Percentiles rank a stretch among this genome's conserved stretches.
phyloP scores from a whole-genome alignment of 441 rosid genomes.

The Macaranga tanarius region DNA sequence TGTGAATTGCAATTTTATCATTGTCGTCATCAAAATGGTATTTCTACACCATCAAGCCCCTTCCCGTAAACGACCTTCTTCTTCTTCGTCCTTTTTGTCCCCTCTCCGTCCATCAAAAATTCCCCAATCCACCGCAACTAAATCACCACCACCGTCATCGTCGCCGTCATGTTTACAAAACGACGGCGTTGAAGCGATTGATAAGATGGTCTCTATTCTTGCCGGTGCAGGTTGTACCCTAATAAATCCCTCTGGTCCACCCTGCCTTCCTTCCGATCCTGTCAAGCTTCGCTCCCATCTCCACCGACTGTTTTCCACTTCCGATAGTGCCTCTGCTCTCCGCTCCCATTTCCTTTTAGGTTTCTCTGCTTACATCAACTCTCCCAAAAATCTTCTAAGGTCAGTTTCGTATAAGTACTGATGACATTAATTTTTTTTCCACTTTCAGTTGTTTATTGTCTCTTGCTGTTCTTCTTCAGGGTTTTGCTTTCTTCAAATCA shows the following conservation, averaged over 20 bases:
- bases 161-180: not conserved
- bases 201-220: conserved; percentile 55
- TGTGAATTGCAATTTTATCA: no score
- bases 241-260: conserved; percentile 57
- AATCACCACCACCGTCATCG: conserved; percentile 13
- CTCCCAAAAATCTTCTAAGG: conserved; percentile 62
- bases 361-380: conserved; percentile 50
- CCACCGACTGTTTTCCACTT: conserved; percentile 42
- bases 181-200: conserved; percentile 27
- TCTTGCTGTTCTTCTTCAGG: conserved; percentile 33
- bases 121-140: conserved; percentile 34
- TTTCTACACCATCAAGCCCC: conserved; percentile 42
- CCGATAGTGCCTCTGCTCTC: conserved; percentile 27
- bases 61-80: conserved; percentile 52
- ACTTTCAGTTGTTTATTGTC: not conserved
- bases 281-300: conserved; percentile 67
- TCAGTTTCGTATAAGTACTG: conserved; percentile 14
- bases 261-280: conserved; percentile 66
- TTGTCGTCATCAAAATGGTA: conserved; percentile 38
- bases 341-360: conserved; percentile 58
- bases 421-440: no score
- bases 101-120: conserved; percentile 28
- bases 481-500: conserved; percentile 46
- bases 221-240: conserved; percentile 84
- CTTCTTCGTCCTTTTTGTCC: conserved; percentile 35